These are phyloP conservation scores for Microsporum audouinii DNA, from an alignment of 2,329 filamentous ascomycete species.

Conservation along the genomic window DNA sequence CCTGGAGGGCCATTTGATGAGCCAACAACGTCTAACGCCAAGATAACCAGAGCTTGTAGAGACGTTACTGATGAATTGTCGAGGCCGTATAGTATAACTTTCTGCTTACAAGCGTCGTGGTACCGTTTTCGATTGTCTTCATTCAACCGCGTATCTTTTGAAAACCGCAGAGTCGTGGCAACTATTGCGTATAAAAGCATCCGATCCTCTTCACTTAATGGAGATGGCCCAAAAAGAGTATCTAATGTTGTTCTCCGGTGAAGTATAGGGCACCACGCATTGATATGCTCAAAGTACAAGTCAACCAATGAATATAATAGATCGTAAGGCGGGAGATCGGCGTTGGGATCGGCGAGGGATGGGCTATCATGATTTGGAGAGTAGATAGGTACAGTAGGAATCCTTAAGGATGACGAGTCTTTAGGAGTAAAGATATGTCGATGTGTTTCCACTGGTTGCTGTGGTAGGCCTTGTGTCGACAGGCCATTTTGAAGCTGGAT, in stretches of 20 bases:
- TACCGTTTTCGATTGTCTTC: constrained; percentile 63
- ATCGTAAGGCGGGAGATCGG: constrained; percentile 64
- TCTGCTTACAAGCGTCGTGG: constrained; percentile 70
- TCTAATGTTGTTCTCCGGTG: constrained; percentile 74
- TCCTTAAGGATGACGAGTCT: constrained; percentile 34
- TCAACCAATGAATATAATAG: constrained; percentile 61
- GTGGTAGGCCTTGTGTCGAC: constrained; percentile 17
- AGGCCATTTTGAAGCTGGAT: constrained; percentile 18
- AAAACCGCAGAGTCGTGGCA: constrained; percentile 75
- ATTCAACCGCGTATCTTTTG: constrained; percentile 61
- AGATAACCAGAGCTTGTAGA: constrained; percentile 73
- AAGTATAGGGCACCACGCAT: constrained; percentile 81
- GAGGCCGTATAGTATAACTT: constrained; percentile 74
- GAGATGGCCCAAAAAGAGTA: constrained; percentile 64
- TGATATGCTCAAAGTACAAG: constrained; percentile 68
- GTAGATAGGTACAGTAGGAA: constrained; percentile 43
- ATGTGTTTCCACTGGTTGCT: constrained; percentile 18
- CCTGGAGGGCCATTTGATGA: constrained; percentile 81
- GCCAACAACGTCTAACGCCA: constrained; percentile 74
- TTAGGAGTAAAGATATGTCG: constrained; percentile 34
- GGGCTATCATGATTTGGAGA: constrained; percentile 36
- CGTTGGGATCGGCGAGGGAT: constrained; percentile 42
- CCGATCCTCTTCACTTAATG: constrained; percentile 67
- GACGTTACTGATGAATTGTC: constrained; percentile 84
- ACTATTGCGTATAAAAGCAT: constrained; percentile 81